A percentile compares a stretch with the other conserved stretches of the same genome.
Conservation (phyloP, 78 protist genomes). For the Pigoraptor vietnamica region DNA sequence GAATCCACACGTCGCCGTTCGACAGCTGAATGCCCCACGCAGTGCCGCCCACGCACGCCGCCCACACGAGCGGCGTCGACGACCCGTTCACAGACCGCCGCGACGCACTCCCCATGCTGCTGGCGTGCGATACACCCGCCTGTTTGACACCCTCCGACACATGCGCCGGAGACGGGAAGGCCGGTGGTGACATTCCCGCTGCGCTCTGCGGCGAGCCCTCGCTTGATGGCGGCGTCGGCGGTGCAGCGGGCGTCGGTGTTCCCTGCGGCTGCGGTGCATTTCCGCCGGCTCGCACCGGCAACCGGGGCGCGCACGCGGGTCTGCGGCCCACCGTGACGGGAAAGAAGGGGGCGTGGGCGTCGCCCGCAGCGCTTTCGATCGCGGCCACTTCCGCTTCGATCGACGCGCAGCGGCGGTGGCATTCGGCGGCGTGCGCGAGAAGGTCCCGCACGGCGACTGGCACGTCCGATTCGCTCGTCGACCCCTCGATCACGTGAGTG, state of each 20-base stretch:
- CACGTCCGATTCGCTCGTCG: neutral
- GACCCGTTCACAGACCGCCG: neutral
- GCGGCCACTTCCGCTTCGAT: neutral
- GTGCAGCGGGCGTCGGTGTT: neutral
- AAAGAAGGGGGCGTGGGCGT: neutral
- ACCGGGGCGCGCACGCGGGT: too few relatives aligned
- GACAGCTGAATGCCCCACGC: neutral
- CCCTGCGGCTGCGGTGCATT: neutral
- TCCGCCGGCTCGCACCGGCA: neutral
- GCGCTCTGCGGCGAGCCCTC: too few relatives aligned
- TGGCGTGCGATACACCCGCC: neutral
- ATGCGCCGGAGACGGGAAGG: neutral
- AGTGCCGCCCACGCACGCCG: neutral
- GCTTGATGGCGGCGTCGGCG: too few relatives aligned
- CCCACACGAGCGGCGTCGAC: neutral
- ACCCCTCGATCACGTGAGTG: neutral
- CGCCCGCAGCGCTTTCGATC: neutral
- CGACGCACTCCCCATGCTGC: neutral
- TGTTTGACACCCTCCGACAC: too few relatives aligned
- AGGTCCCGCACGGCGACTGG: neutral
- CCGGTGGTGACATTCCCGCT: neutral
- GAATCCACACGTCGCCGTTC: neutral
- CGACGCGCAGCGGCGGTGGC: neutral
- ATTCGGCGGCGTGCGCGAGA: neutral
- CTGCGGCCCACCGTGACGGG: neutral